A percentile compares a stretch with the other conserved stretches of the same genome.
Evolutionary conservation across 805 yeast genomes (phyloP).

Genomic region (Tetrapisispora fleetii): DNA sequence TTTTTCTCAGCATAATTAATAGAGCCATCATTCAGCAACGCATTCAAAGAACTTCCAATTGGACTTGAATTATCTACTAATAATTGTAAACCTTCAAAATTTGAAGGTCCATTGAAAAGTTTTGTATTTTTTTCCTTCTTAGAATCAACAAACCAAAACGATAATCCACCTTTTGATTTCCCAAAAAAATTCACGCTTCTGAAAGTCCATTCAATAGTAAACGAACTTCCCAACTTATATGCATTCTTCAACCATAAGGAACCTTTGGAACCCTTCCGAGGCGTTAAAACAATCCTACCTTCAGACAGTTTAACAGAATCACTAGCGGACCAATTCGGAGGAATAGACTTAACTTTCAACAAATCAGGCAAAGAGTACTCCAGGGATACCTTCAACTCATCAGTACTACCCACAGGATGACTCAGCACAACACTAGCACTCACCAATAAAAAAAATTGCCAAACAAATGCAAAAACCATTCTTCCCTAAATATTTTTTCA

Average conservation of each 20-base stretch:
- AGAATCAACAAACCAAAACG: conserved; percentile 44
- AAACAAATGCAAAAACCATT: background rate
- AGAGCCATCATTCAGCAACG: conserved; percentile 52
- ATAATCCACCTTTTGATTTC: conserved; percentile 43
- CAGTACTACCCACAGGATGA: conserved; percentile 4
- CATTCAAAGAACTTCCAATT: conserved; percentile 44
- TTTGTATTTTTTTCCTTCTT: conserved; percentile 19
- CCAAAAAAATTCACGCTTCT: conserved; percentile 50
- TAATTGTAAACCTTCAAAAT: conserved; percentile 56
- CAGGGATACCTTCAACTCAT: background rate
- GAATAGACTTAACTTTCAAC: conserved; percentile 6
- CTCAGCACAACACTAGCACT: background rate
- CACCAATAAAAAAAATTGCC: background rate
- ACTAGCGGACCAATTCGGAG: conserved; percentile 30
- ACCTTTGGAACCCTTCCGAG: conserved; percentile 33
- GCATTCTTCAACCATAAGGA: conserved; percentile 36
- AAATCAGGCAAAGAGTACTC: conserved; percentile 29
- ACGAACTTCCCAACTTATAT: conserved; percentile 29
- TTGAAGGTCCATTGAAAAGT: conserved; percentile 46
- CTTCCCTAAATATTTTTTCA: too few species aligned
- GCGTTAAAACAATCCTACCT: conserved; percentile 47
- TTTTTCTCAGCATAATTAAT: conserved; percentile 20
- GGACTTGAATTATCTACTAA: conserved; percentile 42
- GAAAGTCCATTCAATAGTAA: conserved; percentile 54
- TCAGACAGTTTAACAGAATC: conserved; percentile 36